Conservation (phyloP, 495 filamentous ascomycete species). For the Rhypophila decipiens region DNA sequence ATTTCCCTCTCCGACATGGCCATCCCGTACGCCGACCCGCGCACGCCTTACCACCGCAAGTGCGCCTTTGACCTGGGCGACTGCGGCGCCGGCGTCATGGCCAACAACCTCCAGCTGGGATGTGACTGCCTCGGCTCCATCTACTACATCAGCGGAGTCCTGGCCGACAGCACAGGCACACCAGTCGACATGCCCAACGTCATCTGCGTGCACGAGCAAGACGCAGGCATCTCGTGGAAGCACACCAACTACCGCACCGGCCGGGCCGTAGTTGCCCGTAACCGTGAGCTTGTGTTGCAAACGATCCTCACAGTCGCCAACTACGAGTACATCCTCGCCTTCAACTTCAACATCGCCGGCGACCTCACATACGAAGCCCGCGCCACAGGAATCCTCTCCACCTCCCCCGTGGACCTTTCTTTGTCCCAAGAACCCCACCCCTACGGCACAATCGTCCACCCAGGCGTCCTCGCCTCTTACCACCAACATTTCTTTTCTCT, state of each 20-base stretch:
- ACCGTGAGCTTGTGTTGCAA: slow-evolving; percentile 68
- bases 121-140: slow-evolving; percentile 71
- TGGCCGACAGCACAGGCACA: slow-evolving; percentile 51
- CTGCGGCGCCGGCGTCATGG: slow-evolving; percentile 65
- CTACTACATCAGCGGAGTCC: slow-evolving; percentile 60
- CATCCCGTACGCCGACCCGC: slow-evolving; percentile 69
- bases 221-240: slow-evolving; percentile 71
- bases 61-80: slow-evolving; percentile 76
- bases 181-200: slow-evolving; percentile 61
- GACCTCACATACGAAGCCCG: slow-evolving; percentile 75
- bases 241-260: slow-evolving; percentile 76
- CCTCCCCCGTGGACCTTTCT: slow-evolving; percentile 66
- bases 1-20: slow-evolving; percentile 70
- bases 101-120: slow-evolving; percentile 66
- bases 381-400: slow-evolving; percentile 82
- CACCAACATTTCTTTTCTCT: slow-evolving; percentile 92
- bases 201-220: slow-evolving; percentile 73
- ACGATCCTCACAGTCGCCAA: slow-evolving; percentile 75
- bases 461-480: slow-evolving; percentile 65
- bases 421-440: slow-evolving; percentile 45
- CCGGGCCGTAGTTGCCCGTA: slow-evolving; percentile 58
- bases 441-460: slow-evolving; percentile 83
- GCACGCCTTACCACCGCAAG: slow-evolving; percentile 68
- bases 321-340: slow-evolving; percentile 82
- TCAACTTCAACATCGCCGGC: slow-evolving; percentile 79